Conservation (phyloP, 352 stramenopile genomes). For the Saprolegnia diclina region DNA sequence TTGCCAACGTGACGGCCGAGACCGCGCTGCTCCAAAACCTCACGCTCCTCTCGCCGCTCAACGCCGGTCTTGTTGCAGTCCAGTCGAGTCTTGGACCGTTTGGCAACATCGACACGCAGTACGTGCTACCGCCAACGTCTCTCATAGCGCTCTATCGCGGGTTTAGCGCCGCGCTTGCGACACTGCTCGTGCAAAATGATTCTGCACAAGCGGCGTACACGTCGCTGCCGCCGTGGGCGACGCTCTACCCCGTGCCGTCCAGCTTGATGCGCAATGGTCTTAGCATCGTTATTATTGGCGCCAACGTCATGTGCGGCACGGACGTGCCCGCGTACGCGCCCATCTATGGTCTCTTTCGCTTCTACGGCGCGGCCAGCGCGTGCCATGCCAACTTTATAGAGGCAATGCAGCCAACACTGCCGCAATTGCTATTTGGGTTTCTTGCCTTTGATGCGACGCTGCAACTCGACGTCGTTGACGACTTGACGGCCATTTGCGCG, state of each 20-base stretch:
- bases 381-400: conserved; percentile 3
- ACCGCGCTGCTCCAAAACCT: background rate
- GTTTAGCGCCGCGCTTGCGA: background rate
- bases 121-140: background rate
- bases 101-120: conserved; percentile 1
- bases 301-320: conserved; percentile 9
- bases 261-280: background rate
- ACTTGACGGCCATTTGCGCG: background rate
- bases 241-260: background rate
- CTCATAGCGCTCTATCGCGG: background rate
- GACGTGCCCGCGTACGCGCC: background rate
- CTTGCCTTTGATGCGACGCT: background rate
- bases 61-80: background rate
- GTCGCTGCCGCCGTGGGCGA: background rate
- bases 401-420: background rate
- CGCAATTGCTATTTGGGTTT: conserved; percentile 12
- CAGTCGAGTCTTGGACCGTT: background rate
- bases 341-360: background rate
- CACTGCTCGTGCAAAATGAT: background rate
- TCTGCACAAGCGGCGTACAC: conserved; percentile 2
- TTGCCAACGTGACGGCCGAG: conserved; percentile 3
- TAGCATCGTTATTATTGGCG: background rate
- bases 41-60: background rate
- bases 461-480: background rate
- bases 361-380: background rate